These are phyloP conservation scores for Penicillium turbatum DNA, from an alignment of 495 filamentous ascomycete species.

Conservation along the genomic window DNA sequence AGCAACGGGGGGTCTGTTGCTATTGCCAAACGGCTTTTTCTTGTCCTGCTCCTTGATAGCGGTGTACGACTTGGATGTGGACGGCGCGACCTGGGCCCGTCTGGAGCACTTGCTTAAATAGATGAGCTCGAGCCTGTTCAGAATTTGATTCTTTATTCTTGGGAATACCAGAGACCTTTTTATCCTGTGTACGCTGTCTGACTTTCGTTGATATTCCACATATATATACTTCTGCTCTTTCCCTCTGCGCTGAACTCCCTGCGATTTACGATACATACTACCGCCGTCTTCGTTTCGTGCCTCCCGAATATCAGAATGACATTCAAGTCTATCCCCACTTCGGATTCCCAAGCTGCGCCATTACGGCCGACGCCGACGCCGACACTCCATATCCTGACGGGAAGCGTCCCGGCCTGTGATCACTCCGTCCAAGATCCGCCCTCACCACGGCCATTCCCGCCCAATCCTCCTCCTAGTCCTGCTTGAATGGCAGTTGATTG, in stretches of 20 bases:
- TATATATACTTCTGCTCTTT: not conserved
- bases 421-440: conserved; percentile 36
- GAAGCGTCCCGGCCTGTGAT: conserved; percentile 11
- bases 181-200: not conserved
- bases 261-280: not conserved
- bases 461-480: conserved; percentile 44
- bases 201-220: not conserved
- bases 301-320: conserved; percentile 7
- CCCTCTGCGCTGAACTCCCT: not conserved
- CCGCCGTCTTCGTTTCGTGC: not conserved
- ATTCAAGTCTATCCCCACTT: not conserved
- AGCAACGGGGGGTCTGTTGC: conserved; percentile 14
- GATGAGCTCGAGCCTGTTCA: conserved; percentile 2
- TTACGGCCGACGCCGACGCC: not conserved
- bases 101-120: conserved; percentile 18
- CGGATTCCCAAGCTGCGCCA: not conserved
- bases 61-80: conserved; percentile 32
- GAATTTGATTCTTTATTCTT: not conserved
- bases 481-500: conserved; percentile 19
- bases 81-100: conserved; percentile 12
- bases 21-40: conserved; percentile 22
- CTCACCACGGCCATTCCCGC: conserved; percentile 39
- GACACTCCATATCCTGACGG: conserved; percentile 2
- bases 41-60: conserved; percentile 27
- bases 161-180: not conserved